Evolutionary conservation across 1,284 basidiomycete species (phyloP).

Genomic region (Fomes fomentarius): DNA sequence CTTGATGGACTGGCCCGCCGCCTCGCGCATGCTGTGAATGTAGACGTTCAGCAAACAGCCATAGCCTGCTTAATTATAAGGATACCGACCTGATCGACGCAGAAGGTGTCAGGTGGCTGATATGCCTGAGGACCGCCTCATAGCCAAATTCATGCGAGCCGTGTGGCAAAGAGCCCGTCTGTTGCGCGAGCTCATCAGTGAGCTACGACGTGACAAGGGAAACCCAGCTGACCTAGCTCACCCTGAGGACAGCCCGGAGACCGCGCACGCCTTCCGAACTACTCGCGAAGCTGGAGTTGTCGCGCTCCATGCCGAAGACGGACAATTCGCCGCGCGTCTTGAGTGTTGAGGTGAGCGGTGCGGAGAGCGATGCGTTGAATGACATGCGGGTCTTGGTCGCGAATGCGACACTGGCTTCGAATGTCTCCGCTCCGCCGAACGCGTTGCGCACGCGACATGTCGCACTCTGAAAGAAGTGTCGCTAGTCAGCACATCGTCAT

Average conservation of each 20-base stretch:
- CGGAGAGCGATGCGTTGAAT: conserved; percentile 69
- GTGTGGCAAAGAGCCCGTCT: conserved; percentile 45
- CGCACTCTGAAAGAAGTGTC: conserved; percentile 54
- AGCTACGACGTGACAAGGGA: conserved; percentile 26
- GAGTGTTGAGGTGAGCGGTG: conserved; percentile 62
- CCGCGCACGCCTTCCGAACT: conserved; percentile 72
- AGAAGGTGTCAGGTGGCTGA: conserved; percentile 68
- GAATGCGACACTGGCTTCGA: conserved; percentile 83
- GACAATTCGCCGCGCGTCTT: conserved; percentile 64
- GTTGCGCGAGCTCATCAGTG: conserved; percentile 30
- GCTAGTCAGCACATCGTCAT: too few species aligned
- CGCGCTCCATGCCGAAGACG: conserved; percentile 66
- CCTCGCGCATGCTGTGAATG: conserved; percentile 78
- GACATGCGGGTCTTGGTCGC: conserved; percentile 90
- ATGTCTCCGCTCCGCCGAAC: conserved; percentile 89
- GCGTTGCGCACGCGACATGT: conserved; percentile 85
- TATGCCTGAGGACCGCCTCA: conserved; percentile 78
- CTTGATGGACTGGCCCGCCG: conserved; percentile 82
- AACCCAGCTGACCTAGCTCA: conserved; percentile 46
- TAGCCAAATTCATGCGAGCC: conserved; percentile 83
- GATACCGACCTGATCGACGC: conserved; percentile 77
- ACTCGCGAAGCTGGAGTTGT: conserved; percentile 73
- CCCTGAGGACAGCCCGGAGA: conserved; percentile 66
- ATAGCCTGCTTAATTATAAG: neutral
- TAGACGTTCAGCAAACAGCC: neutral